These are phyloP conservation scores for Hortiboletus campestris DNA, from an alignment of 768 basidiomycete species.

Conservation along the genomic window DNA sequence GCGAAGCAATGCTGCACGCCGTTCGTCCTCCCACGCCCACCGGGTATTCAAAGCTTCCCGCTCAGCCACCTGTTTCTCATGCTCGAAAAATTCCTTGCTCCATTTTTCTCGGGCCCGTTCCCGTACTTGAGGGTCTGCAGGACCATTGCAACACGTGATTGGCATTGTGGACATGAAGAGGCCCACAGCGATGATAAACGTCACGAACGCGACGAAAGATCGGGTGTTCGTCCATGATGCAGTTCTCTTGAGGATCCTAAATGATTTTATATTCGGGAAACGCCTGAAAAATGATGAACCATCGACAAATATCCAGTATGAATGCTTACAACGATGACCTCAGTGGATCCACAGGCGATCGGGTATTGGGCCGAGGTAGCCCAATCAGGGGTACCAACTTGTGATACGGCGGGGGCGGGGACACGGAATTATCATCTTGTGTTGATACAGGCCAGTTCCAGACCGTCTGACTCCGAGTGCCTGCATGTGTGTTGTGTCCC, in stretches of 20 bases:
- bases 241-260: not conserved
- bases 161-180: constrained; percentile 9
- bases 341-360: not conserved
- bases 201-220: not conserved
- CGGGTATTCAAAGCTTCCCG: constrained; percentile 7
- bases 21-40: constrained; percentile 23
- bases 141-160: constrained; percentile 19
- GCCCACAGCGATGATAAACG: not conserved
- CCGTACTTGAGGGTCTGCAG: constrained; percentile 16
- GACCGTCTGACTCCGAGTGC: too few species aligned
- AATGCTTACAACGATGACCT: constrained; percentile 4
- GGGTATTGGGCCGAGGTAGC: not conserved
- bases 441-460: not conserved
- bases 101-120: constrained; percentile 22
- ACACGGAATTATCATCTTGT: not conserved
- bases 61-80: constrained; percentile 12
- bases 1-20: not conserved
- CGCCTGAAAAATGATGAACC: not conserved
- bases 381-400: not conserved
- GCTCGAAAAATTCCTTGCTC: constrained; percentile 15
- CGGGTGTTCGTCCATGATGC: not conserved
- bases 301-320: not conserved
- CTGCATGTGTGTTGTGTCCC: not conserved
- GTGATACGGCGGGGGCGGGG: constrained; percentile 12
- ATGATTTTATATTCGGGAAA: not conserved